These are phyloP conservation scores for Mycena galericulata DNA, from an alignment of 768 basidiomycete species.

Conservation along the genomic window DNA sequence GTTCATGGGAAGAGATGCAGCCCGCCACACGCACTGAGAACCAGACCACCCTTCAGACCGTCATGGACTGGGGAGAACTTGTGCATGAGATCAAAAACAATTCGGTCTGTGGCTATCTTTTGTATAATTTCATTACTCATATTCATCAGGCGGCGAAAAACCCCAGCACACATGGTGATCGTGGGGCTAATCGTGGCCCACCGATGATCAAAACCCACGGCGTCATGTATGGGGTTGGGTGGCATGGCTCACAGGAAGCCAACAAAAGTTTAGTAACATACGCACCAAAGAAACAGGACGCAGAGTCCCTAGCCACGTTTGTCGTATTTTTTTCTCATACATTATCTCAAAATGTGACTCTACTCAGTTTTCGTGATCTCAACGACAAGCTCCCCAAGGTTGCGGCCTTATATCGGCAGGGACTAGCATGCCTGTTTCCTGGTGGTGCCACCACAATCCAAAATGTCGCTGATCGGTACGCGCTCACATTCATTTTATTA, in stretches of 20 bases:
- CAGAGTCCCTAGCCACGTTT: not conserved
- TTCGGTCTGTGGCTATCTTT: too few relatives aligned
- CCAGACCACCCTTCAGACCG: too few relatives aligned
- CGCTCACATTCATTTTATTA: not conserved
- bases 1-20: too few relatives aligned
- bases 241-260: not conserved
- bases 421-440: not conserved
- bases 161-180: too few relatives aligned
- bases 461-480: constrained; percentile 12
- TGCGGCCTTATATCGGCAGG: not conserved
- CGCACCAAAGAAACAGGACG: not conserved
- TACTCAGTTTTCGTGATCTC: not conserved
- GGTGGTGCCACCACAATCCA: not conserved
- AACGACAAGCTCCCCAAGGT: not conserved
- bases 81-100: too few relatives aligned
- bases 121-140: not conserved
- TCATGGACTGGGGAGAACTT: too few relatives aligned
- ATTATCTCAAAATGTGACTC: not conserved
- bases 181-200: too few relatives aligned
- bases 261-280: not conserved
- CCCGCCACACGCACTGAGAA: too few relatives aligned
- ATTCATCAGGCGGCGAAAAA: not conserved
- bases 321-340: not conserved
- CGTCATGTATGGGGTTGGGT: not conserved
- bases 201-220: too few relatives aligned